phyloP scores from a whole-genome alignment of 2,329 filamentous ascomycete species.

The Bipolaris bicolor region DNA sequence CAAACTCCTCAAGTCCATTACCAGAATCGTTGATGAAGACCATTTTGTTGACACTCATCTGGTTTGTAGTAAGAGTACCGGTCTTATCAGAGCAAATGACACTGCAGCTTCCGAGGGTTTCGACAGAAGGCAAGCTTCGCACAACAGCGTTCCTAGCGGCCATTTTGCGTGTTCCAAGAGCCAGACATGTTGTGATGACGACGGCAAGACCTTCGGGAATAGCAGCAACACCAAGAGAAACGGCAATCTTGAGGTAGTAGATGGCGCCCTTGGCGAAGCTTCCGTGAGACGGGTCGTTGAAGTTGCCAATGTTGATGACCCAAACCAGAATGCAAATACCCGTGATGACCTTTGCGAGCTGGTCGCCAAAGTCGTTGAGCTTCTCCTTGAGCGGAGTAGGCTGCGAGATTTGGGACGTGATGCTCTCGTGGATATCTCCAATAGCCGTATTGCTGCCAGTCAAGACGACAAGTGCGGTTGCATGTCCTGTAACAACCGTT shows the following conservation, averaged over 20 bases:
- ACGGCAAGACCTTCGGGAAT: conserved; percentile 97
- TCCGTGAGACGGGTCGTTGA: conserved; percentile 91
- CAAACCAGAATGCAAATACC: conserved; percentile 95
- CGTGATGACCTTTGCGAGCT: conserved; percentile 95
- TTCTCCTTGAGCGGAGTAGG: conserved; percentile 98
- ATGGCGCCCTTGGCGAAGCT: conserved; percentile 96
- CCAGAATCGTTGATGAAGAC: conserved; percentile 80
- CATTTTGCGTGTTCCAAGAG: conserved; percentile 97
- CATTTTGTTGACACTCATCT: conserved; percentile 97
- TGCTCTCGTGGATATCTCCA: conserved; percentile 98
- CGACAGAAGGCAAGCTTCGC: conserved; percentile 92
- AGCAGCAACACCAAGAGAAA: conserved; percentile 95
- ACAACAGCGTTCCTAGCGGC: conserved; percentile 98
- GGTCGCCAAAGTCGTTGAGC: conserved; percentile 96
- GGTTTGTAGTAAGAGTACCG: conserved; percentile 95
- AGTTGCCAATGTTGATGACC: conserved; percentile 98
- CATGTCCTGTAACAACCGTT: conserved; percentile 92
- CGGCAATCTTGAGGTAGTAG: conserved; percentile 99
- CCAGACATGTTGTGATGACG: conserved; percentile 98
- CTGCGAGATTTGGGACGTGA: conserved; percentile 95
- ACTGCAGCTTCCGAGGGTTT: conserved; percentile 97
- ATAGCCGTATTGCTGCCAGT: conserved; percentile 93
- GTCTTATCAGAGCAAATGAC: conserved; percentile 99
- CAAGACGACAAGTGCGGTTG: conserved; percentile 86
- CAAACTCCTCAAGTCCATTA: conserved; percentile 78